Conservation (phyloP, 805 yeast genomes). For the Schizosaccharomyces lindneri region DNA sequence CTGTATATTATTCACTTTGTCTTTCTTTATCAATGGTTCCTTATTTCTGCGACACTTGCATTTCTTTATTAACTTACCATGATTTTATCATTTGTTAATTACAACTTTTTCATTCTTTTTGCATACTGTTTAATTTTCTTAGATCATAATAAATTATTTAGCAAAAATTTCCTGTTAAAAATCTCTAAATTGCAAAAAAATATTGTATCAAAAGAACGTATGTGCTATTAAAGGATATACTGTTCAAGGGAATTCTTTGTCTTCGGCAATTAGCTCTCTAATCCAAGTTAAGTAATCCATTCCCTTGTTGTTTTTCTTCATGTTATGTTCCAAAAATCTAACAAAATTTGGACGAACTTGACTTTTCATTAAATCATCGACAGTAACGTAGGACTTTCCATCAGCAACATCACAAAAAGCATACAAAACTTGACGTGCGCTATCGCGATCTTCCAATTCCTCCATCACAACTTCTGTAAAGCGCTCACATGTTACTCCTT, state of each 20-base stretch:
- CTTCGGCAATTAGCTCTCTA: background rate
- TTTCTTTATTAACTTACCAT: too few relatives aligned
- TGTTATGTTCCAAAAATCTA: background rate
- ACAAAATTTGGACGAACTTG: background rate
- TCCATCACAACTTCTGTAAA: conserved; percentile 17
- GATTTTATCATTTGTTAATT: too few relatives aligned
- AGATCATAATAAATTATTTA: too few relatives aligned
- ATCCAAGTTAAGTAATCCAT: background rate
- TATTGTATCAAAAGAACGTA: background rate
- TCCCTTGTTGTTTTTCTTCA: background rate
- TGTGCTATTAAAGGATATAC: background rate
- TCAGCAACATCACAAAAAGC: conserved; percentile 19
- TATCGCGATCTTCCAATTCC: conserved; percentile 18
- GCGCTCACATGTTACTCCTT: conserved; percentile 13
- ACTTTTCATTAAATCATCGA: background rate
- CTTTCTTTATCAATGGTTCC: too few relatives aligned
- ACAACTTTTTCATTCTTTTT: too few relatives aligned
- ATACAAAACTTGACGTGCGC: conserved; percentile 16
- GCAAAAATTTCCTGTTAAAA: too few relatives aligned
- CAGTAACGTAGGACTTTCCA: conserved; percentile 12
- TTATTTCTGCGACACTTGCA: too few relatives aligned
- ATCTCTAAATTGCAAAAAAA: too few relatives aligned
- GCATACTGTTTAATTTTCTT: too few relatives aligned
- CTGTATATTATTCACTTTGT: too few relatives aligned
- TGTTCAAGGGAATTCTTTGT: background rate